Conservation (phyloP, 2,329 filamentous ascomycete genomes). For the Scedosporium aurantiacum region DNA sequence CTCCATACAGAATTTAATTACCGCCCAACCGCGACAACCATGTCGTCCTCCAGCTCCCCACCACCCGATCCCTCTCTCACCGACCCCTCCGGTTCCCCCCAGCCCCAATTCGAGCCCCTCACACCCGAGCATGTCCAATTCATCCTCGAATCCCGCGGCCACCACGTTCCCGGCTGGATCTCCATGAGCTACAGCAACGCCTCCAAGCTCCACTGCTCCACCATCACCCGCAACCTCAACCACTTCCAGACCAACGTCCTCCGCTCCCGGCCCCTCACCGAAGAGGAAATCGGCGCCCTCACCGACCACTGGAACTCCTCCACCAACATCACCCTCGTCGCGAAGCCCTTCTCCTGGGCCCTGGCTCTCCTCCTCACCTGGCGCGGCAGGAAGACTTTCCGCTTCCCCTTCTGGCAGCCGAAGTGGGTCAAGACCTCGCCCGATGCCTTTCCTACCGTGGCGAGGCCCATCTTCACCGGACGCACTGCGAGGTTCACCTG, state of each 20-base stretch:
- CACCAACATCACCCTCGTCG: constrained; percentile 20
- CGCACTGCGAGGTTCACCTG: constrained; percentile 18
- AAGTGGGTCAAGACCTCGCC: constrained; percentile 20
- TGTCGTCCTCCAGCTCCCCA: not conserved
- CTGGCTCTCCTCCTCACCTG: constrained; percentile 17
- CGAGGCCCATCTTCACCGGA: constrained; percentile 16
- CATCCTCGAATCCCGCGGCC: constrained; percentile 1
- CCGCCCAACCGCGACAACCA: not conserved
- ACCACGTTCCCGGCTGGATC: not conserved
- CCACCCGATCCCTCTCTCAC: not conserved
- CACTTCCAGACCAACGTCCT: constrained; percentile 11
- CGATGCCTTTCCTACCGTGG: constrained; percentile 17
- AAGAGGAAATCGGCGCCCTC: constrained; percentile 25
- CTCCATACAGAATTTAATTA: not conserved
- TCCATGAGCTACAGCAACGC: constrained; percentile 1
- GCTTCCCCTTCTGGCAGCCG: constrained; percentile 29
- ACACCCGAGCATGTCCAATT: constrained; percentile 1
- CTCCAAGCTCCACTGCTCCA: not conserved
- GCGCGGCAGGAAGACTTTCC: constrained; percentile 20
- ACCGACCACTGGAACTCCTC: constrained; percentile 17
- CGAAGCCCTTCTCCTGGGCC: constrained; percentile 15
- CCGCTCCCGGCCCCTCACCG: constrained; percentile 20
- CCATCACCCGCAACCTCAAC: constrained; percentile 4
- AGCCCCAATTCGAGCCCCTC: not conserved
- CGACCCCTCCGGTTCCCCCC: not conserved